Base-by-base conservation (phyloP, 1,139 yeast genomes). In the Spathaspora sp. region DNA sequence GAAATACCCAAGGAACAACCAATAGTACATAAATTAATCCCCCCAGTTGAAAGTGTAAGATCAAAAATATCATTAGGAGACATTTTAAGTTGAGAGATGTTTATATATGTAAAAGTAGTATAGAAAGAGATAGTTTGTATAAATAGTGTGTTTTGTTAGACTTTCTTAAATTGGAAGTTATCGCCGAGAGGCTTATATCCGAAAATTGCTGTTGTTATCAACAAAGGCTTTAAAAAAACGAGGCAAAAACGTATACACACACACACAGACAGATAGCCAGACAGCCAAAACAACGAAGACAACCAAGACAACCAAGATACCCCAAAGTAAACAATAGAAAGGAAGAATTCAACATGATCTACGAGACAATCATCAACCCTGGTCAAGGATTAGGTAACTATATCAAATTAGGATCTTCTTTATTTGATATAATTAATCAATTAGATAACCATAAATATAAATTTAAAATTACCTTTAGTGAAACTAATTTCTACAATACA, bases 311-410 rank as follows among this genome's bases (percentile, higher is more conserved):
- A 7, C 27, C 8, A 4, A 25, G 11, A 7, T 2, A 25, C 11
- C 16, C 11, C 15, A 31, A 8, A 15, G 8, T 15, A 31, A 31
- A 31, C 9, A 23, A 31, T 5, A 9, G 27, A 25, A 25, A 3
- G 5, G 10, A 25, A 25, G 5, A 8, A 25, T n/a, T 10, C 37
- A 37, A 31, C 25, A 62, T 60, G 65, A 51, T 63, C 11, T 41
- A 56, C 40, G 63, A 62, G 43, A 60, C 64, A 7, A 48, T 52
- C 8, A 55, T 69, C 18, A 51, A 54, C 37, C 76, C 76, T 6
- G 73, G 74, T 7, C 63, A 67, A 42, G 74, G 74, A 5, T 51
- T 70, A 17, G 70, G 70, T 7, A 59, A 60, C 44, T 43, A 52
- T n/a, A 52, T 68, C 18, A 58, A 56, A 31, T 54, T 70, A 15